Conservation (phyloP, 1,284 basidiomycete genomes). For the Ceratobasidium sp. region DNA sequence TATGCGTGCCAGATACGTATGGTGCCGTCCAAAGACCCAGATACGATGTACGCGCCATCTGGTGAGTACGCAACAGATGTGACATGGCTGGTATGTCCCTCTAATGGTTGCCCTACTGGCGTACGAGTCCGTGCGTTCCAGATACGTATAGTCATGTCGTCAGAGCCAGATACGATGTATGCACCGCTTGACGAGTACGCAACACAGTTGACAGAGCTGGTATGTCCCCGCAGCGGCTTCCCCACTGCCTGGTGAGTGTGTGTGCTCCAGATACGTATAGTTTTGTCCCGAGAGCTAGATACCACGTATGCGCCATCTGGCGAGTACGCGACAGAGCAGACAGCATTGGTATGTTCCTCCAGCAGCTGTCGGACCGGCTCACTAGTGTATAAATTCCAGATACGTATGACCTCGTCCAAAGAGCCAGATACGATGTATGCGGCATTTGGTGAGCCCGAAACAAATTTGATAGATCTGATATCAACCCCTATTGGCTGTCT, state of each 20-base stretch:
- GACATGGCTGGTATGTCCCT: slow-evolving; percentile 20
- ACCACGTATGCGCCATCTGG: background rate
- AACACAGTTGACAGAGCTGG: too few relatives aligned
- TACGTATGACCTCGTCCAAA: too few relatives aligned
- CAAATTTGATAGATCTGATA: background rate
- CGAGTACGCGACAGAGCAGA: too few relatives aligned
- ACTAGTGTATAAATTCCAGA: too few relatives aligned
- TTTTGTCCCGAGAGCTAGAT: background rate
- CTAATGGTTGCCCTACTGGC: background rate
- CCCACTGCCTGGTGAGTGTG: background rate
- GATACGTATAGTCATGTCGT: too few relatives aligned
- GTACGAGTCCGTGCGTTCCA: slow-evolving; percentile 19
- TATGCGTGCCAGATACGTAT: slow-evolving; percentile 33
- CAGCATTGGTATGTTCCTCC: too few relatives aligned
- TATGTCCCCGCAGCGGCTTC: too few relatives aligned
- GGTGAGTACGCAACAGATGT: slow-evolving; percentile 27
- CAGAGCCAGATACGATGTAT: slow-evolving; percentile 17
- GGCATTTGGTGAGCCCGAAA: background rate
- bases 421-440: too few relatives aligned
- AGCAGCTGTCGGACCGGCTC: too few relatives aligned
- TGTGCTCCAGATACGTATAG: background rate
- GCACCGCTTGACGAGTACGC: too few relatives aligned
- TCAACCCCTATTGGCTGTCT: background rate
- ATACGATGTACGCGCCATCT: slow-evolving; percentile 6
- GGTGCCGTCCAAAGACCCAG: slow-evolving; percentile 19